A percentile compares a stretch with the other conserved stretches of the same genome.
Conservation (phyloP, 441 rosid genomes). For the Bocquillonia castaneifolia region DNA sequence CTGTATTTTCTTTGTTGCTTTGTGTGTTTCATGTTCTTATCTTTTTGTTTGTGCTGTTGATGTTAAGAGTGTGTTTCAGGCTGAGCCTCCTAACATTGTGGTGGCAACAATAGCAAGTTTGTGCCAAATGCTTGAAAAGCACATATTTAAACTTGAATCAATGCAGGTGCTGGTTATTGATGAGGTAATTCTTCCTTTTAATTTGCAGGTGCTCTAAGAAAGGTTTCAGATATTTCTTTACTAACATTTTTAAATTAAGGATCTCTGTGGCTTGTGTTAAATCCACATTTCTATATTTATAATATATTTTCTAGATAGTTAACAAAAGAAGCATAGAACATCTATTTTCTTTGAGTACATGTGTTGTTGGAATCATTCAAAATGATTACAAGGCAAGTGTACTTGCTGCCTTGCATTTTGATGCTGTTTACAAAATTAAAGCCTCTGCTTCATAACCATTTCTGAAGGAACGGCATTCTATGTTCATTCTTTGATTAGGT, state of each 20-base stretch:
- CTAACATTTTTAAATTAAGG: no score
- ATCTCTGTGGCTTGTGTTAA: no score
- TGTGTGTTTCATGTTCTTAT: not conserved
- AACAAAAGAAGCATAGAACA: not conserved
- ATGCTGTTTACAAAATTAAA: not conserved
- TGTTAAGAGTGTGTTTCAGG: constrained; percentile 44
- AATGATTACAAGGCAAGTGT: not conserved
- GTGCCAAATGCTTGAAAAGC: constrained; percentile 81
- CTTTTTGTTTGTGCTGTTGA: not conserved
- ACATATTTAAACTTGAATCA: constrained; percentile 58
- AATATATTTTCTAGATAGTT: not conserved
- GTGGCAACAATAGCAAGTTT: constrained; percentile 80
- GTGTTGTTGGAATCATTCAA: not conserved
- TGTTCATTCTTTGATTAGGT: constrained; percentile 42
- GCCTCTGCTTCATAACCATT: not conserved
- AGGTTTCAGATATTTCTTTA: not conserved
- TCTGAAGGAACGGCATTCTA: constrained; percentile 2
- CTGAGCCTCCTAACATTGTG: constrained; percentile 82
- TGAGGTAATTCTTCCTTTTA: constrained; percentile 46
- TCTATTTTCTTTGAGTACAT: not conserved
- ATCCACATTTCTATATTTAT: no score
- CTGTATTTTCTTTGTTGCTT: not conserved
- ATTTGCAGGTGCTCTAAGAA: constrained; percentile 10
- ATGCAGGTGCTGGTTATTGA: constrained; percentile 72
- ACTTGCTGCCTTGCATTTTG: not conserved